These are phyloP conservation scores for Dimargaris verticillata DNA, from an alignment of 192 early-diverging fungal species.

Conservation along the genomic window DNA sequence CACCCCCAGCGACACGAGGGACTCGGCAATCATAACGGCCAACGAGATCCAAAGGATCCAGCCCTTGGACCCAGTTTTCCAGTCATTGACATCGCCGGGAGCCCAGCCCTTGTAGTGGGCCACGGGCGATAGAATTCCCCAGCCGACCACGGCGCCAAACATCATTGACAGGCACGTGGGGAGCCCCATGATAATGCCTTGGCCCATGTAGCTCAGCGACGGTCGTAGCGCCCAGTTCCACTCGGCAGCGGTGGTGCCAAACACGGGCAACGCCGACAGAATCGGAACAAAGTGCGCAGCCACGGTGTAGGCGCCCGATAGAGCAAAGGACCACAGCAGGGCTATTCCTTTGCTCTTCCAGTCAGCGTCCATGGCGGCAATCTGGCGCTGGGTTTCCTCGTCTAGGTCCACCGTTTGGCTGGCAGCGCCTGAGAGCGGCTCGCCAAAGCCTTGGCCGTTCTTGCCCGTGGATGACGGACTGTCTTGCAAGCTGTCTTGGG, in stretches of 20 bases:
- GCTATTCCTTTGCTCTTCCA: conserved; percentile 44
- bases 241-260: conserved; percentile 30
- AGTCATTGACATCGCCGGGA: conserved; percentile 44
- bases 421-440: not conserved
- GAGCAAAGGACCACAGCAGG: conserved; percentile 33
- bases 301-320: conserved; percentile 47
- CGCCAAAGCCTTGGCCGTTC: not conserved
- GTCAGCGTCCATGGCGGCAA: conserved; percentile 23
- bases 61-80: conserved; percentile 49
- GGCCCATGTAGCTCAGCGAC: conserved; percentile 57
- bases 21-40: conserved; percentile 64
- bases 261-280: conserved; percentile 36
- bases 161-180: conserved; percentile 59
- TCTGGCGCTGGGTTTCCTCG: not conserved
- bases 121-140: conserved; percentile 56
- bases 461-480: not conserved
- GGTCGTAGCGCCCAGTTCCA: conserved; percentile 62
- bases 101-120: conserved; percentile 56
- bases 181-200: conserved; percentile 69
- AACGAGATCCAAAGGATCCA: conserved; percentile 72
- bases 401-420: not conserved
- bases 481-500: too few relatives aligned
- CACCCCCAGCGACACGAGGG: conserved; percentile 38
- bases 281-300: conserved; percentile 42
- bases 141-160: conserved; percentile 47